Percentiles rank a stretch among this genome's conserved stretches.
Conservation (phyloP, 108 stramenopile genomes). For the Chaetoceros tenuissimus region DNA sequence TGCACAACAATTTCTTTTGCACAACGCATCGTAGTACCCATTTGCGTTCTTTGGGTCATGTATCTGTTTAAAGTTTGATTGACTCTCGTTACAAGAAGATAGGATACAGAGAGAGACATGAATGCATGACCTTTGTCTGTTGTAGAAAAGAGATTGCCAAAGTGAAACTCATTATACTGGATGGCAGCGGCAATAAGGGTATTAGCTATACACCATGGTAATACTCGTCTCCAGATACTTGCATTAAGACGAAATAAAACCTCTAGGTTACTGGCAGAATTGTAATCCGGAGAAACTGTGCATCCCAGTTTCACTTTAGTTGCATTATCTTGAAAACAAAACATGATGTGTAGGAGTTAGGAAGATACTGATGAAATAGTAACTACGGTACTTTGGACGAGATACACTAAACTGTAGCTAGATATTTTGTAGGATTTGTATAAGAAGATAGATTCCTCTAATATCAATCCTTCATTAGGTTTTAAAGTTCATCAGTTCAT, state of each 20-base stretch:
- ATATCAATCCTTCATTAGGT: too few species aligned
- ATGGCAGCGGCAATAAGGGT: background rate
- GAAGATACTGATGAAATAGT: too few species aligned
- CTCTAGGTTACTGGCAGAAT: background rate
- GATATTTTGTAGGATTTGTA: too few species aligned
- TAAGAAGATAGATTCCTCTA: too few species aligned
- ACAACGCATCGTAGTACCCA: background rate
- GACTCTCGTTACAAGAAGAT: background rate
- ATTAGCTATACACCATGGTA: constrained; percentile 4
- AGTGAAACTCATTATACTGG: background rate
- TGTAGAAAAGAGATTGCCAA: background rate
- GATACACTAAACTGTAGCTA: too few species aligned
- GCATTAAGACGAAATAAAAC: background rate
- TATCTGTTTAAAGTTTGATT: background rate
- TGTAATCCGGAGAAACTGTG: background rate
- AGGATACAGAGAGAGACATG: background rate
- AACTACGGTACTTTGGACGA: too few species aligned
- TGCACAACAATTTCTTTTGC: background rate
- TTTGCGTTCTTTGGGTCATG: background rate
- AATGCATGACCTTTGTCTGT: constrained; percentile 4
- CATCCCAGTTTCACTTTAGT: too few species aligned
- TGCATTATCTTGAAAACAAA: too few species aligned
- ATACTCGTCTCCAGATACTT: background rate
- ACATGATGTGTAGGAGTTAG: too few species aligned
- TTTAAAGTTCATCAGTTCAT: too few species aligned